Evolutionary conservation across 116 monocot species (phyloP).

Genomic region (Posidonia oceanica): DNA sequence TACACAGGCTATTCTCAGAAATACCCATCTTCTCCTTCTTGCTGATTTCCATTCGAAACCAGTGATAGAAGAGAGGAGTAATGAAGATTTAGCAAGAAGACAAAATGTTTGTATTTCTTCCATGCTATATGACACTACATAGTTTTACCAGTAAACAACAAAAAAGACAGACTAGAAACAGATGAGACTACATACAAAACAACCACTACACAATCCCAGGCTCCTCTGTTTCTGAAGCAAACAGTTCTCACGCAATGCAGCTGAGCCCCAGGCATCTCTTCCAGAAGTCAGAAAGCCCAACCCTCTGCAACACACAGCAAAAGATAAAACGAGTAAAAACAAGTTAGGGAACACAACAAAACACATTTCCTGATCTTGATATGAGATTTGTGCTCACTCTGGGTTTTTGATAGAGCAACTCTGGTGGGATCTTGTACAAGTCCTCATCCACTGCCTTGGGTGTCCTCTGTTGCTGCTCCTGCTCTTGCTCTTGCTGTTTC

Average conservation of each 20-base stretch:
- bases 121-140: background rate
- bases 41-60: too few relatives aligned
- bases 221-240: background rate
- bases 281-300: slow-evolving; percentile 16
- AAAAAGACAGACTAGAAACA: background rate
- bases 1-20: too few relatives aligned
- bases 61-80: too few relatives aligned
- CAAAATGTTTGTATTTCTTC: too few relatives aligned
- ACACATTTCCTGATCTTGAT: too few relatives aligned
- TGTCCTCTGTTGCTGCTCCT: slow-evolving; percentile 3
- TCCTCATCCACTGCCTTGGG: slow-evolving; percentile 32
- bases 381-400: background rate
- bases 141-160: background rate
- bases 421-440: slow-evolving; percentile 31
- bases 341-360: background rate
- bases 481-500: background rate
- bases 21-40: too few relatives aligned
- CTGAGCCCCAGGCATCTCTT: slow-evolving; percentile 23
- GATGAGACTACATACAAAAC: background rate
- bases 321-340: background rate
- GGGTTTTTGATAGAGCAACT: slow-evolving; percentile 18
- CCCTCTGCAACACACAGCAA: slow-evolving; percentile 14
- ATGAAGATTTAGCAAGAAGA: too few relatives aligned
- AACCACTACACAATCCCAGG: background rate
- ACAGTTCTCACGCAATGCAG: slow-evolving; percentile 24